Conservation (phyloP, 2,329 filamentous ascomycete species). For the Aspergillus vadensis region DNA sequence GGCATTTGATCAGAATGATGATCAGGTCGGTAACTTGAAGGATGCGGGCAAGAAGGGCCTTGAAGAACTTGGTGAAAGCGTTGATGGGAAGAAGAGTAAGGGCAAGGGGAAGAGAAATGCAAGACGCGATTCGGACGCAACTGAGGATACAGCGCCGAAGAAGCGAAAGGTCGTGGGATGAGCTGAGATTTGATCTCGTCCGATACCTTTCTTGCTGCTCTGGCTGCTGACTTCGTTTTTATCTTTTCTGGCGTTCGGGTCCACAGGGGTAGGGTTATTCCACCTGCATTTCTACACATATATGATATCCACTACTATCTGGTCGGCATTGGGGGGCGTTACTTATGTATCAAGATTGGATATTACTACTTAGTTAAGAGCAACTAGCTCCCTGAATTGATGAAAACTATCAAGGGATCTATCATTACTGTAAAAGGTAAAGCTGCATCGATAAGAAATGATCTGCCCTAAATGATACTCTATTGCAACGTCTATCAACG, state of each 20-base stretch:
- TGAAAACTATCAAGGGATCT: neutral
- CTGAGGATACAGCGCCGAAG: constrained; percentile 38
- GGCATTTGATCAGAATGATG: constrained; percentile 49
- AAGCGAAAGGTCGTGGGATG: constrained; percentile 32
- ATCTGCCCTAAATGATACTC: neutral
- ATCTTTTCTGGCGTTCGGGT: constrained; percentile 13
- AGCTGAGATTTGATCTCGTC: neutral
- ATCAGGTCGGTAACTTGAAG: constrained; percentile 42
- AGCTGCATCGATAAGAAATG: neutral
- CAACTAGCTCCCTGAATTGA: neutral
- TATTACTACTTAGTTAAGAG: neutral
- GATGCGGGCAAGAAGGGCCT: constrained; percentile 40
- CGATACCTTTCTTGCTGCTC: neutral
- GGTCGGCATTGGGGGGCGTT: constrained; percentile 20
- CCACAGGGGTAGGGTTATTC: constrained; percentile 1
- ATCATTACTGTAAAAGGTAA: neutral
- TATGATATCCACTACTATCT: neutral
- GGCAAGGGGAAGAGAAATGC: constrained; percentile 41
- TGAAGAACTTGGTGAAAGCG: constrained; percentile 32
- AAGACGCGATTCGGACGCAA: constrained; percentile 37
- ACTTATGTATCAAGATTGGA: neutral
- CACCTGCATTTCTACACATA: neutral
- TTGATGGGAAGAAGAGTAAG: constrained; percentile 37
- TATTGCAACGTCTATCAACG: neutral
- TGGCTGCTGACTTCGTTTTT: neutral